Percentiles rank a stretch among this genome's conserved stretches.
These are phyloP conservation scores for Neurospora hispaniola DNA, from an alignment of 495 filamentous ascomycete species.

Conservation along the genomic window DNA sequence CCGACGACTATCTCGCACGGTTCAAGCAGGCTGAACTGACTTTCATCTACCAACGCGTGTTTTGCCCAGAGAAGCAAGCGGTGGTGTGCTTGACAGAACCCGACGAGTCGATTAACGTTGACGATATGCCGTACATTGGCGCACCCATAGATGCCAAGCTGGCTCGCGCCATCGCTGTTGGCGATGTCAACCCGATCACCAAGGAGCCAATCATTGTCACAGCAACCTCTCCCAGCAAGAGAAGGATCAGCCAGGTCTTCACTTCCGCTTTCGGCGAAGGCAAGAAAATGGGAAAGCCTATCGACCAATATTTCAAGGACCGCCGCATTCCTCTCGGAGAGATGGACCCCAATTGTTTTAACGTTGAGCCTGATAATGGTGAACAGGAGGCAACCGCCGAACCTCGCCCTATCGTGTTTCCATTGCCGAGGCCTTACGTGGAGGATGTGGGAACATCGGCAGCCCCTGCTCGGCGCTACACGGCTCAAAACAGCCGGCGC, in stretches of 20 bases:
- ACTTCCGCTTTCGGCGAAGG: slow-evolving; percentile 17
- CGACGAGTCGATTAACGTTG: slow-evolving; percentile 46
- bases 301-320: slow-evolving; percentile 65
- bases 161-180: slow-evolving; percentile 66
- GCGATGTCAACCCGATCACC: slow-evolving; percentile 83
- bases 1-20: slow-evolving; percentile 60
- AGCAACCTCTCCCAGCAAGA: slow-evolving; percentile 22
- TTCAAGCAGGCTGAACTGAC: slow-evolving; percentile 84
- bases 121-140: slow-evolving; percentile 72
- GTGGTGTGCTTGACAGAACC: slow-evolving; percentile 64
- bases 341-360: slow-evolving; percentile 76
- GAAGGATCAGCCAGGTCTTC: slow-evolving; percentile 30
- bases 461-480: slow-evolving; percentile 15
- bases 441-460: slow-evolving; percentile 14
- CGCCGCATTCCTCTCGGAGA: slow-evolving; percentile 71
- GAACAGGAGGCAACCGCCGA: slow-evolving; percentile 13
- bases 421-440: slow-evolving; percentile 38
- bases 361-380: slow-evolving; percentile 18
- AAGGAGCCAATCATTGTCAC: slow-evolving; percentile 53
- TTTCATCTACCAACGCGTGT: slow-evolving; percentile 90
- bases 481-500: slow-evolving; percentile 21
- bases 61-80: slow-evolving; percentile 59
- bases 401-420: slow-evolving; percentile 31
- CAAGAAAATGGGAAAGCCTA: slow-evolving; percentile 51
- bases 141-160: slow-evolving; percentile 53